Percentiles rank a stretch among this genome's conserved stretches.
Evolutionary conservation across 768 basidiomycete genomes (phyloP).

Genomic region (Tylopilus felleus): DNA sequence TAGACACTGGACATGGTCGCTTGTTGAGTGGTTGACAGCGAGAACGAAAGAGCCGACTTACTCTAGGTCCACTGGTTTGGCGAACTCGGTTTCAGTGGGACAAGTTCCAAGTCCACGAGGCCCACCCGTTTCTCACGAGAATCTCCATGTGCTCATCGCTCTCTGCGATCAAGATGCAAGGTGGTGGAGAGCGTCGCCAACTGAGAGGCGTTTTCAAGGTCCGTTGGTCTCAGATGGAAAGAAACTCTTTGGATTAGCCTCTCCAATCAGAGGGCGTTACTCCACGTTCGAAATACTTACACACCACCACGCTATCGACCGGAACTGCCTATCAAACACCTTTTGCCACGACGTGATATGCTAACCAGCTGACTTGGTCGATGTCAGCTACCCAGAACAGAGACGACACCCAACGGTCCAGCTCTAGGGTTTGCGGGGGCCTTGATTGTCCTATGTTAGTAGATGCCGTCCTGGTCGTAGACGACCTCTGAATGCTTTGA

Average conservation of each 20-base stretch:
- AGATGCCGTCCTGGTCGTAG: too few relatives aligned
- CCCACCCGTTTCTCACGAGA: slow-evolving; percentile 14
- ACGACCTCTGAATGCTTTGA: too few relatives aligned
- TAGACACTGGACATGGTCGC: slow-evolving; percentile 14
- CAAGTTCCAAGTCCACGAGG: slow-evolving; percentile 20
- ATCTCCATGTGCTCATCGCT: background rate
- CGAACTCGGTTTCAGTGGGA: slow-evolving; percentile 12
- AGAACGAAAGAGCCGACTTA: background rate
- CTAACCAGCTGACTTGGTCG: too few relatives aligned
- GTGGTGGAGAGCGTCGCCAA: background rate
- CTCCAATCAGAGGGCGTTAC: background rate
- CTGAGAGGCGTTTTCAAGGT: background rate
- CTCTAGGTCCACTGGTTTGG: slow-evolving; percentile 14
- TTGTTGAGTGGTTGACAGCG: background rate
- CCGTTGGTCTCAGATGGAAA: background rate
- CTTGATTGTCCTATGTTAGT: too few relatives aligned
- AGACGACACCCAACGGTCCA: too few relatives aligned
- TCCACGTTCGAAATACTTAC: too few relatives aligned
- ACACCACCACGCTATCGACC: too few relatives aligned
- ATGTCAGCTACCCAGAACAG: too few relatives aligned
- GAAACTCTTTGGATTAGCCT: background rate
- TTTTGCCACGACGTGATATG: too few relatives aligned
- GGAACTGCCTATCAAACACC: too few relatives aligned
- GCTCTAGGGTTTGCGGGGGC: too few relatives aligned
- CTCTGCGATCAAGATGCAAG: background rate